A percentile compares a stretch with the other conserved stretches of the same genome.
These are phyloP conservation scores for Termitomyces sp. DNA, from an alignment of 768 basidiomycete genomes.

Conservation along the genomic window DNA sequence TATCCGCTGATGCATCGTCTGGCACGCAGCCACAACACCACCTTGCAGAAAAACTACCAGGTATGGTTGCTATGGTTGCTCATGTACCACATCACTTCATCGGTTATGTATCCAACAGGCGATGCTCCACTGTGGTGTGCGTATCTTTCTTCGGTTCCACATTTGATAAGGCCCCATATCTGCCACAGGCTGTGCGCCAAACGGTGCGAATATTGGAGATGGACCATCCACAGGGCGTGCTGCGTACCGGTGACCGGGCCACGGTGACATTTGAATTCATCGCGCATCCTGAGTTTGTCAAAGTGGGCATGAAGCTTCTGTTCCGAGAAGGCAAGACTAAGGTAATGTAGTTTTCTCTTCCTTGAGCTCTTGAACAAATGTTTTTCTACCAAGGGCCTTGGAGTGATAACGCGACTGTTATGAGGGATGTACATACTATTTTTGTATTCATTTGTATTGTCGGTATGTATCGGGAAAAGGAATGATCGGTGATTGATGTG, in stretches of 20 bases:
- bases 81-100: neutral
- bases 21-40: slow-evolving; percentile 73
- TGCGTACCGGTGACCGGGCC: slow-evolving; percentile 93
- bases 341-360: slow-evolving; percentile 30
- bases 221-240: slow-evolving; percentile 83
- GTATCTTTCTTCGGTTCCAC: slow-evolving; percentile 15
- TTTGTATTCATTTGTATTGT: slow-evolving; percentile 4
- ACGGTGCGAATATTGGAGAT: slow-evolving; percentile 88
- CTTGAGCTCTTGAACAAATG: neutral
- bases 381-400: slow-evolving; percentile 53
- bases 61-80: slow-evolving; percentile 28
- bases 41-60: slow-evolving; percentile 89
- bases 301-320: slow-evolving; percentile 88
- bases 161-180: slow-evolving; percentile 2
- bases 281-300: slow-evolving; percentile 85
- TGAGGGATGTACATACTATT: slow-evolving; percentile 21
- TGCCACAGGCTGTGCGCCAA: slow-evolving; percentile 79
- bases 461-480: neutral
- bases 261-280: slow-evolving; percentile 96
- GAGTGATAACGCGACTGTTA: slow-evolving; percentile 65
- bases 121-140: slow-evolving; percentile 89
- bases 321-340: slow-evolving; percentile 97
- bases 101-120: slow-evolving; percentile 35
- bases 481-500: slow-evolving; percentile 1
- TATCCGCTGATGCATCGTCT: neutral